phyloP scores from a whole-genome alignment of 2,329 filamentous ascomycete species.

The Pseudocercospora eumusae region DNA sequence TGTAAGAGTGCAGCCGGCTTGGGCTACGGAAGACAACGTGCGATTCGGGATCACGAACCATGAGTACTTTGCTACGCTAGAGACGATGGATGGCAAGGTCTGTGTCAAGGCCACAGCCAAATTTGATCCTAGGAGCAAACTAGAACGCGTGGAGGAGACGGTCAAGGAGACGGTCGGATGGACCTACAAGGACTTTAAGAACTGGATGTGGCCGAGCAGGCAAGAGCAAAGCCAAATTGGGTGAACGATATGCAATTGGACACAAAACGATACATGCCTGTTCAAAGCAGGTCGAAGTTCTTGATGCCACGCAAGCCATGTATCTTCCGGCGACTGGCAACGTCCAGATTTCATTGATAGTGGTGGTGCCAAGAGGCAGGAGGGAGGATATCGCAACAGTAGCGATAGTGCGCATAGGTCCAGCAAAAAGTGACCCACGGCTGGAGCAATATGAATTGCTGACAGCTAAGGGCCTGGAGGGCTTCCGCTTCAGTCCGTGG shows the following conservation, averaged over 20 bases:
- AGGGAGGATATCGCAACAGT: not conserved
- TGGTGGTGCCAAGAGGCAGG: not conserved
- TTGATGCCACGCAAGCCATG: not conserved
- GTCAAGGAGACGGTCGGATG: constrained; percentile 28
- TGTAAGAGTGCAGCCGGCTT: constrained; percentile 52
- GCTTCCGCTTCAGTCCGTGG: too few relatives aligned
- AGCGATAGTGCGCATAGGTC: not conserved
- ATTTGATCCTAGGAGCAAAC: constrained; percentile 30
- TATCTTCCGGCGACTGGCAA: not conserved
- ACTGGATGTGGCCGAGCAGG: constrained; percentile 40
- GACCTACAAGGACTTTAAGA: constrained; percentile 36
- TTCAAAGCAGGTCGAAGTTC: too few relatives aligned
- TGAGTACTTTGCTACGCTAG: constrained; percentile 58
- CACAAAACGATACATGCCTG: not conserved
- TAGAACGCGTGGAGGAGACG: constrained; percentile 28
- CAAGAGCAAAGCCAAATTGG: constrained; percentile 25
- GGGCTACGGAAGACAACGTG: constrained; percentile 27
- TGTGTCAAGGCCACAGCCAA: constrained; percentile 56
- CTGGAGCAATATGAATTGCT: not conserved
- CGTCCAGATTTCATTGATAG: not conserved
- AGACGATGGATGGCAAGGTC: constrained; percentile 55
- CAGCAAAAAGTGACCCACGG: not conserved
- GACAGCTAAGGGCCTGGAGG: not conserved
- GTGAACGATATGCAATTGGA: not conserved
- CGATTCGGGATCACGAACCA: constrained; percentile 30